phyloP scores from a whole-genome alignment of 805 yeast genomes.

The Pichia paraexigua region DNA sequence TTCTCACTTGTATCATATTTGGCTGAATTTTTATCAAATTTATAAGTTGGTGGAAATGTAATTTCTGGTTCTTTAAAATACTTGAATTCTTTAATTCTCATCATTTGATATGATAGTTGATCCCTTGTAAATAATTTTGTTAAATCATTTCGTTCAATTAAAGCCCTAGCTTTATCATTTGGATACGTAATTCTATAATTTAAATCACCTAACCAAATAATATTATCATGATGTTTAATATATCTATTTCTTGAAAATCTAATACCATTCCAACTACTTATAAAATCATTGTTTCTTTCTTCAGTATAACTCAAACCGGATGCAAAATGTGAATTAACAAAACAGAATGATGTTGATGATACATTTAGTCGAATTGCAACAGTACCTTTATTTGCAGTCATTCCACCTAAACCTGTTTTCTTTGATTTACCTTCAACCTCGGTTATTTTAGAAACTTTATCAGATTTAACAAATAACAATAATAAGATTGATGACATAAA shows the following conservation, averaged over 20 bases:
- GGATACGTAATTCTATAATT: constrained; percentile 71
- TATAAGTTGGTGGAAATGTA: constrained; percentile 83
- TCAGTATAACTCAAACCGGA: constrained; percentile 79
- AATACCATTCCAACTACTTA: constrained; percentile 65
- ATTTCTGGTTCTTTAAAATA: constrained; percentile 72
- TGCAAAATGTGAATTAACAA: constrained; percentile 87
- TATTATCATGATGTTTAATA: constrained; percentile 77
- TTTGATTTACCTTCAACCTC: constrained; percentile 92
- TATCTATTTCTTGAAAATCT: constrained; percentile 69
- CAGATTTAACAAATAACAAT: constrained; percentile 52
- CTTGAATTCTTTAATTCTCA: constrained; percentile 60
- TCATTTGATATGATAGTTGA: constrained; percentile 73
- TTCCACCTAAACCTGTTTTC: constrained; percentile 94
- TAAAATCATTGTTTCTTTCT: constrained; percentile 82
- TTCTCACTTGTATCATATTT: constrained; percentile 85
- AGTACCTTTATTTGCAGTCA: constrained; percentile 95
- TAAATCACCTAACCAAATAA: constrained; percentile 92
- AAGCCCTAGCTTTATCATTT: constrained; percentile 64
- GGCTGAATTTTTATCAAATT: constrained; percentile 78
- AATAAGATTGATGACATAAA: constrained; percentile 64
- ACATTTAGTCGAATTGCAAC: constrained; percentile 84
- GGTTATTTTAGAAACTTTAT: constrained; percentile 44
- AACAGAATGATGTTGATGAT: constrained; percentile 73
- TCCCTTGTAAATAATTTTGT: constrained; percentile 56
- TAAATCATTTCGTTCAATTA: constrained; percentile 39